phyloP scores from a whole-genome alignment of 2,329 filamentous ascomycete genomes.

The Fusarium nodosum region DNA sequence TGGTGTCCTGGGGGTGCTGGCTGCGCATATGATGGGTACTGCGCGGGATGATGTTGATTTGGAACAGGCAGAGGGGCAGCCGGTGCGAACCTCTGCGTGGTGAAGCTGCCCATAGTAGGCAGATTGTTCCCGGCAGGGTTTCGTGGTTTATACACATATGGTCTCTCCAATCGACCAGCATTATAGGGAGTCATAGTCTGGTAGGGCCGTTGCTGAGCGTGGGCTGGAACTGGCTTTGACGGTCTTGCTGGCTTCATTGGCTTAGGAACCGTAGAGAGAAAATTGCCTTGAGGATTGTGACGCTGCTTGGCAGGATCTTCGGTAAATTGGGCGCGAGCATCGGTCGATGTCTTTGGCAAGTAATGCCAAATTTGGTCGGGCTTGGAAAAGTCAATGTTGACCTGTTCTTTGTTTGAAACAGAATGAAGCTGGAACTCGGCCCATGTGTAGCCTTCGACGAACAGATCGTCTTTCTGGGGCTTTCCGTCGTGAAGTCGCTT shows the following conservation, averaged over 20 bases:
- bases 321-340: conserved; percentile 91
- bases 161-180: conserved; percentile 57
- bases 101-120: conserved; percentile 42
- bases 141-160: conserved; percentile 67
- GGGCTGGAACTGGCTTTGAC: conserved; percentile 54
- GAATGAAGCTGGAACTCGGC: conserved; percentile 81
- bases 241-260: conserved; percentile 66
- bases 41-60: conserved; percentile 28
- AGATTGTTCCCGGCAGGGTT: conserved; percentile 52
- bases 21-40: conserved; percentile 32
- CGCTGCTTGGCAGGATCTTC: conserved; percentile 74
- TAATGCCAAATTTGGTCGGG: conserved; percentile 89
- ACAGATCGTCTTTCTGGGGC: conserved; percentile 75
- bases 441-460: conserved; percentile 78
- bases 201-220: conserved; percentile 48
- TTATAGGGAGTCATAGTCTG: conserved; percentile 36
- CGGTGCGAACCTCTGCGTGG: conserved; percentile 48
- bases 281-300: conserved; percentile 78
- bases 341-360: conserved; percentile 86
- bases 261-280: conserved; percentile 76
- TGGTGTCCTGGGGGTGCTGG: conserved; percentile 26
- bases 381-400: conserved; percentile 78
- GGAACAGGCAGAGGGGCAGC: conserved; percentile 11
- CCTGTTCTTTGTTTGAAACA: conserved; percentile 70
- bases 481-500: conserved; percentile 72